Evolutionary conservation across 176 grass and related monocot species (phyloP), one percentile per base, ranked within the genome.

Genomic region (Bonia amplexicaulis): DNA sequence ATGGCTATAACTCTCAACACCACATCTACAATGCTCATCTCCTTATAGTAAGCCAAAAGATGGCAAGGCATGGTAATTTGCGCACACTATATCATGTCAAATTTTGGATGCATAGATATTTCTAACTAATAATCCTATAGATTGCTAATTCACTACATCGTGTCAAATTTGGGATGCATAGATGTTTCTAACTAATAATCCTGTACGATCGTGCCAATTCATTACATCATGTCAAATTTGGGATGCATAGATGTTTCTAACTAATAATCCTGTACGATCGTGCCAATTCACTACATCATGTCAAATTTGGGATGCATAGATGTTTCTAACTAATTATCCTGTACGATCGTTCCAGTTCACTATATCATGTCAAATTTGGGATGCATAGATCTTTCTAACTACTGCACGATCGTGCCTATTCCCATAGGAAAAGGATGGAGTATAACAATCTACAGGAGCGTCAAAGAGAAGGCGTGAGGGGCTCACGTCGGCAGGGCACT

Each of bases 401-500:
- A 27, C 69, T 46, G 22, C 17, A 76, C 0, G 5, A 13, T 87
- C 0, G 6, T 40, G 39, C 2, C 9, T 14, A 44, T 23, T 73
- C 45, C 49, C 12, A 31, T 6, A 20, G 20, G 6, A 39, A 29
- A 17, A 45, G 62, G 5, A 2, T 20, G 17, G 52, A 20, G 5
- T 27, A 55, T 27, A 55, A 66, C 17, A 61, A 20, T 26, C 20
- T 4, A 1, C 20, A 19, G 59, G 20, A 52, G 20, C 25, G 26
- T 26, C 11, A 31, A 88, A 29, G 52, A 15, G 47, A 39, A 40
- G 60, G 48, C 5, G 62, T 57, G 5, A 62, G 22, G 13, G 0
- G 37, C 90, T 91, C 82, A 97, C 95, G 66, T 97, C 95, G 46
- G 95, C 87, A 76, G 95, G 95, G 27, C 95, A 94, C 63, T 97